Percentiles rank a stretch among this genome's conserved stretches.
Conservation (phyloP, 257 asterid species). For the Capsicum chinense region DNA sequence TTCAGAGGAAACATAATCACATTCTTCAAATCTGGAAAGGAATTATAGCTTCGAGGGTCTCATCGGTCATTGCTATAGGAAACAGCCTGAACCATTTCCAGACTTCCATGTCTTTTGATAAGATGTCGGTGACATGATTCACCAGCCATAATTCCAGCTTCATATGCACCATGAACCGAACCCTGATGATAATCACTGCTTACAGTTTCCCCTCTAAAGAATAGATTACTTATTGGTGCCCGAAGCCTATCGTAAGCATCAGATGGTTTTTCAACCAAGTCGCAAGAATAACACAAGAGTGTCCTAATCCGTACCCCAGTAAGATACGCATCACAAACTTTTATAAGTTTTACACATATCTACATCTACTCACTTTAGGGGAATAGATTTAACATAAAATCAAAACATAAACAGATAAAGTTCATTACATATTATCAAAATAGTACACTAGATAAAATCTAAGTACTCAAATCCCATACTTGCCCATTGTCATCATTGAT, state of each 20-base stretch:
- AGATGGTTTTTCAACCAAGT: slow-evolving; percentile 82
- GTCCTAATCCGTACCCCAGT: slow-evolving; percentile 89
- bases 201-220: slow-evolving; percentile 97
- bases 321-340: too few relatives aligned
- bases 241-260: slow-evolving; percentile 89
- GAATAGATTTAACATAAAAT: too few relatives aligned
- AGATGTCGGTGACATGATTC: slow-evolving; percentile 76
- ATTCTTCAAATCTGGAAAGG: slow-evolving; percentile 93
- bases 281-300: slow-evolving; percentile 89
- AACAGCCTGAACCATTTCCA: slow-evolving; percentile 60
- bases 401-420: too few relatives aligned
- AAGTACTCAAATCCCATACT: too few relatives aligned
- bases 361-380: too few relatives aligned
- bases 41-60: slow-evolving; percentile 58
- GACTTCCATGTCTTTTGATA: slow-evolving; percentile 56
- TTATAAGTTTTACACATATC: too few relatives aligned
- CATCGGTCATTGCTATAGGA: slow-evolving; percentile 80
- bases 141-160: slow-evolving; percentile 92
- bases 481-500: too few relatives aligned
- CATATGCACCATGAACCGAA: slow-evolving; percentile 96
- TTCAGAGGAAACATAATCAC: slow-evolving; percentile 31
- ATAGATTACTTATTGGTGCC: slow-evolving; percentile 79
- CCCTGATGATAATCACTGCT: slow-evolving; percentile 91
- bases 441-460: too few relatives aligned
- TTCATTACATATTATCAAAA: too few relatives aligned